A percentile compares a stretch with the other conserved stretches of the same genome.
Evolutionary conservation across 1,284 basidiomycete species (phyloP).

Genomic region (Fistulina hepatica): DNA sequence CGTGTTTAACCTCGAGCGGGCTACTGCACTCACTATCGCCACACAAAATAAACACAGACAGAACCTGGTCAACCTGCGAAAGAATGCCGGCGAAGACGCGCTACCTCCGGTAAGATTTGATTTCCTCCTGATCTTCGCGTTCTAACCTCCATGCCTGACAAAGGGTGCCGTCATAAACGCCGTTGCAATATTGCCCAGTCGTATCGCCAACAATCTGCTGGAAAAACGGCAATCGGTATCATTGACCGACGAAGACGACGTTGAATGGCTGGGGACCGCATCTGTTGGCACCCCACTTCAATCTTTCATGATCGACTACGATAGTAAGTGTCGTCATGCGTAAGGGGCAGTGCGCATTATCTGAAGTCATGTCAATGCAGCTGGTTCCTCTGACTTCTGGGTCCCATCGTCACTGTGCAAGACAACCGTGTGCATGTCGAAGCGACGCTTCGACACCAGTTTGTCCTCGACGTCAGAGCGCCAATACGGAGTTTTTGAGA

Average conservation of each 20-base stretch:
- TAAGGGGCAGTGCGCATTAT: no score
- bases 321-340: slow-evolving; percentile 22
- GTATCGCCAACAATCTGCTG: slow-evolving; percentile 10
- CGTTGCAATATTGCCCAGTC: slow-evolving; percentile 10
- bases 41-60: slow-evolving; percentile 20
- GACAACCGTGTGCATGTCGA: slow-evolving; percentile 19
- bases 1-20: slow-evolving; percentile 18
- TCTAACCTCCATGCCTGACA: slow-evolving; percentile 1
- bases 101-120: slow-evolving; percentile 11
- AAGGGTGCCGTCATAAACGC: slow-evolving; percentile 15
- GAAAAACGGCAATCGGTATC: slow-evolving; percentile 14
- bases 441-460: slow-evolving; percentile 23
- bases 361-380: slow-evolving; percentile 8
- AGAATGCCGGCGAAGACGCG: slow-evolving; percentile 15
- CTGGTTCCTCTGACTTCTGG: slow-evolving; percentile 20
- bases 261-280: slow-evolving; percentile 23
- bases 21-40: slow-evolving; percentile 12
- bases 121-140: background rate
- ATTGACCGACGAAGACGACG: slow-evolving; percentile 16
- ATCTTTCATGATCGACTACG: slow-evolving; percentile 24
- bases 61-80: slow-evolving; percentile 18
- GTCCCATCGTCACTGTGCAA: slow-evolving; percentile 20
- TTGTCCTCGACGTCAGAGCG: slow-evolving; percentile 27
- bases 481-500: slow-evolving; percentile 27
- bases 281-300: slow-evolving; percentile 24